Evolutionary conservation across 148 eudicot species (phyloP), one percentile per base, ranked within the genome.

Genomic region (Rhododendron simsii): DNA sequence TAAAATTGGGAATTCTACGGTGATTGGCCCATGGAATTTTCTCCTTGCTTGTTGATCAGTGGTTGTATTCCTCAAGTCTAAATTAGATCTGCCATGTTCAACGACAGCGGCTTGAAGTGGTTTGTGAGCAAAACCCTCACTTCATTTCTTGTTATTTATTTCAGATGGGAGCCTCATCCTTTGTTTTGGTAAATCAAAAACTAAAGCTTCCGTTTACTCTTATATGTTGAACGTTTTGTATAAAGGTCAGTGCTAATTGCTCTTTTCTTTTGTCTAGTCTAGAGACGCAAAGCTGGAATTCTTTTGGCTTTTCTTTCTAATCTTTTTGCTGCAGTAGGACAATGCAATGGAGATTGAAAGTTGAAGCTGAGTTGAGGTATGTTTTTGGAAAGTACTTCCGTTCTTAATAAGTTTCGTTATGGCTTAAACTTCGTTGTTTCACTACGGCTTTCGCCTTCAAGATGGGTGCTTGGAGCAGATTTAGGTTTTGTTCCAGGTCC

Each of bases 401-500:
- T 45, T 67, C 57, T 41, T 12, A 44, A 73, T 84, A 39, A 35
- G 14, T 14, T 39, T 20, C 35, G 13, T 13, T 84, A 1, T 3
- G 28, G 57, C 28, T 65, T 65, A 65, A 67, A n/a, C 57, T 69
- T 44, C 18, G 2, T 13, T 48, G 63, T 33, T 48, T 55, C 23
- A 55, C 23, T 7, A 55, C 23, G 21, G 61, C 61, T 55, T 55
- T 5, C 10, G 47, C 28, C 30, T 48, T 71, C 45, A 4, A 45
- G 26, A 15, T 45, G 39, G 33, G 35, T 59, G 2, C 18, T 50
- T 63, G 33, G 45, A 10, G 48, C 47, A 20, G 55, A 16, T 50
- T 74, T 71, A 84, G 85, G 86, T 75, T 84, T 75, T 16, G 48
- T 71, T 71, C 33, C 28, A 14, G 44, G 1, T 44, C 39, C 78